Percentiles rank a stretch among this genome's conserved stretches.
Conservation (phyloP, 108 stramenopile species). For the Epipyxis sp. region DNA sequence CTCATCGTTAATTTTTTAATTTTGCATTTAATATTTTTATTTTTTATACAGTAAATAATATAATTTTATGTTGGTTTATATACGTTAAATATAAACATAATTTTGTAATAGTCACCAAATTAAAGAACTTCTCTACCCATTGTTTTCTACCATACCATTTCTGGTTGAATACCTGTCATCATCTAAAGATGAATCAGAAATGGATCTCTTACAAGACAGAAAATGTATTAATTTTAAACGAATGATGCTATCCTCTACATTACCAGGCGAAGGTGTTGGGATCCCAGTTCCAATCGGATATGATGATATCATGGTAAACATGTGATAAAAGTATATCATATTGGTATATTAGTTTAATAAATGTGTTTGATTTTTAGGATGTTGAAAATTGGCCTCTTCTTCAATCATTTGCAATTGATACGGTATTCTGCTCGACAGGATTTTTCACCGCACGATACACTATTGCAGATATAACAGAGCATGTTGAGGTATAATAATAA, state of each 20-base stretch:
- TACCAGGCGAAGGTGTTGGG: constrained; percentile 12
- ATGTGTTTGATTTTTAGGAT: background rate
- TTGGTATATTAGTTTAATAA: too few species aligned
- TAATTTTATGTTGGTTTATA: too few species aligned
- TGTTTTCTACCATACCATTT: background rate
- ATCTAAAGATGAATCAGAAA: background rate
- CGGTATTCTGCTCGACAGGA: constrained; percentile 6
- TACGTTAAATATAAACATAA: background rate
- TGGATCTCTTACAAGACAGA: background rate
- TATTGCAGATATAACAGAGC: constrained; percentile 4
- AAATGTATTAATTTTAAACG: constrained; percentile 30
- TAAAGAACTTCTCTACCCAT: background rate
- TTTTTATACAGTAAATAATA: too few species aligned
- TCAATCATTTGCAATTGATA: constrained; percentile 24
- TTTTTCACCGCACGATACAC: constrained; percentile 26
- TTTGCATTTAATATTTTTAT: too few species aligned
- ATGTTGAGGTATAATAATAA: constrained; percentile 3
- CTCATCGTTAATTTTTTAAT: too few species aligned
- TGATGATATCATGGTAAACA: constrained; percentile 27
- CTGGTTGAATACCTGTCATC: background rate
- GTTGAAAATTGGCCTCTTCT: constrained; percentile 29
- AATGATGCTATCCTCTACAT: constrained; percentile 1
- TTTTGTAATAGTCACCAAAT: background rate
- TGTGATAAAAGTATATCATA: too few species aligned
- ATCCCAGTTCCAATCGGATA: constrained; percentile 14